phyloP scores from a whole-genome alignment of 164 flowering plant genomes.

The Magnolia kwangsiensis region DNA sequence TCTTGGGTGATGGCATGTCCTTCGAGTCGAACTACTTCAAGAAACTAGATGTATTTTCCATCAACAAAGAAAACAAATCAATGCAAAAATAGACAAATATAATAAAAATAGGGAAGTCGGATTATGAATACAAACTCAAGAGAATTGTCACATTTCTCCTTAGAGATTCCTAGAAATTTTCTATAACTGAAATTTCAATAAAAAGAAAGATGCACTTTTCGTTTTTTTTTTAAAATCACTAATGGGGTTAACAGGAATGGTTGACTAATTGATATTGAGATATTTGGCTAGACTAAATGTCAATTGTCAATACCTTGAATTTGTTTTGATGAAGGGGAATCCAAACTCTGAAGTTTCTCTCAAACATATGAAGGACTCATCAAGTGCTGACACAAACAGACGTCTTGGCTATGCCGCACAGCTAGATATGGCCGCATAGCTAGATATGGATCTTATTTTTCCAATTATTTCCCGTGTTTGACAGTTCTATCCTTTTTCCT shows the following conservation, averaged over 20 bases:
- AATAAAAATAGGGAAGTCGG: background rate
- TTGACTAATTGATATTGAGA: background rate
- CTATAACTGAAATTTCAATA: background rate
- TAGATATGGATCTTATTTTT: background rate
- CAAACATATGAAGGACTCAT: no score
- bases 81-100: background rate
- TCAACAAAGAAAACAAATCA: conserved; percentile 2
- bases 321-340: no score
- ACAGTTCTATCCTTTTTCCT: background rate
- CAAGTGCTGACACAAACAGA: no score
- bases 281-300: background rate
- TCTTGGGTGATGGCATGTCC: conserved; percentile 79
- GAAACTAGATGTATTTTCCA: conserved; percentile 43
- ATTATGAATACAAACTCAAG: background rate
- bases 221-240: background rate
- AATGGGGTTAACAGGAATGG: background rate
- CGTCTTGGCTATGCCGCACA: no score
- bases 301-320: no score
- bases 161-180: background rate
- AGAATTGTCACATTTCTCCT: conserved; percentile 3
- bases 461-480: background rate
- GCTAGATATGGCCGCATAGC: background rate
- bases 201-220: background rate
- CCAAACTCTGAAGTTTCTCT: no score
- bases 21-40: conserved; percentile 87